Percentiles rank a stretch among this genome's conserved stretches.
Conservation (phyloP, 2,329 filamentous ascomycete species). For the Acrodontium crateriforme region DNA sequence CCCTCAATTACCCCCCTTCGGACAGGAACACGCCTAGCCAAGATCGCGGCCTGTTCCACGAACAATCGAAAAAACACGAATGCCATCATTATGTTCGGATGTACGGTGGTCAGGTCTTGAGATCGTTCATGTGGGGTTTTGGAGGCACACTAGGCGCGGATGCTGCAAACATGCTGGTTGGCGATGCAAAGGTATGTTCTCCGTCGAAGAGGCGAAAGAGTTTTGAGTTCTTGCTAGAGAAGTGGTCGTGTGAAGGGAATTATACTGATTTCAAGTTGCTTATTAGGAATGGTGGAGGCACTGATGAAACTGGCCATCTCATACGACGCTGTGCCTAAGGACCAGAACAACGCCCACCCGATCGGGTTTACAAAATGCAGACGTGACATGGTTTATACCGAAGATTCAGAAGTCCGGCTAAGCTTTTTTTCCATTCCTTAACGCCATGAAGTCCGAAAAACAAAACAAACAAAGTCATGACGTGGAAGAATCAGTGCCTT, state of each 20-base stretch:
- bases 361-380: too few species aligned
- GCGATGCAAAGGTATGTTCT: constrained; percentile 14
- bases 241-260: too few species aligned
- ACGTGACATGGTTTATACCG: too few species aligned
- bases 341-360: too few species aligned
- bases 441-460: too few species aligned
- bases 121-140: constrained; percentile 15
- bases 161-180: constrained; percentile 17
- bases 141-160: constrained; percentile 17
- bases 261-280: constrained; percentile 5
- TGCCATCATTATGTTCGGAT: constrained; percentile 17
- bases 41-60: constrained; percentile 15
- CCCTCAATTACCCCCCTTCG: constrained; percentile 10
- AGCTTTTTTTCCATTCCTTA: too few species aligned
- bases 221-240: too few species aligned
- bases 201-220: neutral
- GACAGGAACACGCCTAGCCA: constrained; percentile 16
- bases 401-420: too few species aligned
- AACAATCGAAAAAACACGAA: constrained; percentile 16
- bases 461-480: too few species aligned
- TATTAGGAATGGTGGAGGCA: constrained; percentile 9
- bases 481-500: too few species aligned
- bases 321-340: too few species aligned
- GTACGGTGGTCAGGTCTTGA: constrained; percentile 16
- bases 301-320: too few species aligned